phyloP scores from a whole-genome alignment of 176 grass and related monocot genomes.

The Carex kokanica region DNA sequence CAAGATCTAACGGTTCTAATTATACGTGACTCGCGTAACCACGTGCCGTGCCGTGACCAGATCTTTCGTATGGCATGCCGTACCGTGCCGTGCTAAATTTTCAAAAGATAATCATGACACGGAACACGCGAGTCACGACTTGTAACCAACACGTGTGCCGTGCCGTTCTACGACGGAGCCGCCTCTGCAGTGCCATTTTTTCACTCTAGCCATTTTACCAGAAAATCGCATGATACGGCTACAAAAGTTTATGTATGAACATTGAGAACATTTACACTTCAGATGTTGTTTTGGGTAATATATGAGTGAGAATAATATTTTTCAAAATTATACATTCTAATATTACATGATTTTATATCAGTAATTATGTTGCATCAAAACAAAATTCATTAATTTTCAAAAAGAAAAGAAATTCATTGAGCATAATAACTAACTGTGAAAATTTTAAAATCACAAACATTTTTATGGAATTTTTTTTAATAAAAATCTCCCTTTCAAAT shows the following conservation, averaged over 20 bases:
- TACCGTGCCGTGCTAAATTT: too few species aligned
- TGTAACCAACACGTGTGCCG: too few species aligned
- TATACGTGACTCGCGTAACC: too few species aligned
- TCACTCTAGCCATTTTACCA: neutral
- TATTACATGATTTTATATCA: neutral
- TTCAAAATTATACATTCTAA: neutral
- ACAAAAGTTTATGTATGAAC: neutral
- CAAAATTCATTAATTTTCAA: too few species aligned
- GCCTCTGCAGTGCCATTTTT: too few species aligned
- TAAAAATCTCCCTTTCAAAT: neutral
- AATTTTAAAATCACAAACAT: neutral
- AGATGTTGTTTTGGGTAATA: neutral
- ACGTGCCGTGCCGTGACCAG: too few species aligned
- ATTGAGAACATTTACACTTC: neutral
- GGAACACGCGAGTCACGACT: too few species aligned
- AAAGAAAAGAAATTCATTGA: neutral
- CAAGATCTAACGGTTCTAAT: too few species aligned
- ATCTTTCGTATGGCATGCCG: too few species aligned
- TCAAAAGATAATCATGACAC: too few species aligned
- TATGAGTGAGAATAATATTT: neutral
- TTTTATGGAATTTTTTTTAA: neutral
- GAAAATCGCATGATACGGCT: neutral
- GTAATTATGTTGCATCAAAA: neutral
- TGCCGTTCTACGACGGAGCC: too few species aligned
- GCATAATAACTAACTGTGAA: neutral